Conservation (phyloP, 164 flowering plant genomes). For the Saururus chinensis region DNA sequence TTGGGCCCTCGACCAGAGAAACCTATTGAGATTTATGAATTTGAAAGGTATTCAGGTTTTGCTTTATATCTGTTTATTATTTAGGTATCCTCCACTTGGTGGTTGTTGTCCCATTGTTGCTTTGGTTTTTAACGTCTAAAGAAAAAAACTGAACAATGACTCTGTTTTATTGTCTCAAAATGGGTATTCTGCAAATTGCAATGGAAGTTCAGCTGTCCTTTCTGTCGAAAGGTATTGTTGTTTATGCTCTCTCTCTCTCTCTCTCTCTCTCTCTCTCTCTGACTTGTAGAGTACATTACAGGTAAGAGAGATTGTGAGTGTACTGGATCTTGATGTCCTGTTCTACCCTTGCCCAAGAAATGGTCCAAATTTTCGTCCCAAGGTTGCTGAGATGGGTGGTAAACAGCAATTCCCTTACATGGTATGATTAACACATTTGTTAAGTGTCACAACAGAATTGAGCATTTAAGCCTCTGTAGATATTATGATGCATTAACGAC, state of each 20-base stretch:
- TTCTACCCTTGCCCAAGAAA: slow-evolving; percentile 93
- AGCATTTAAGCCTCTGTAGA: too few relatives aligned
- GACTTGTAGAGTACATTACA: slow-evolving; percentile 16
- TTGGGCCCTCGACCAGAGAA: slow-evolving; percentile 90
- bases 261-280: not conserved
- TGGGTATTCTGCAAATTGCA: slow-evolving; percentile 18
- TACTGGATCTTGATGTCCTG: slow-evolving; percentile 87
- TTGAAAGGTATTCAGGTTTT: slow-evolving; percentile 34
- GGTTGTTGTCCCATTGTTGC: not conserved
- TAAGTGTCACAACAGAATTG: too few relatives aligned
- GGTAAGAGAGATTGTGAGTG: slow-evolving; percentile 90
- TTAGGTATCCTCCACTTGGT: not conserved
- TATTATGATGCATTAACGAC: too few relatives aligned
- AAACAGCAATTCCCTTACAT: slow-evolving; percentile 95
- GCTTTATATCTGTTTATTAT: not conserved
- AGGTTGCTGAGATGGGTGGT: slow-evolving; percentile 84
- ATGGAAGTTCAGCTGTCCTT: slow-evolving; percentile 77
- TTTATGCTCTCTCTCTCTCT: not conserved
- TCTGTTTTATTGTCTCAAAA: slow-evolving; percentile 19
- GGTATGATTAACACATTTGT: slow-evolving; percentile 27
- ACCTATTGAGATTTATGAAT: slow-evolving; percentile 95
- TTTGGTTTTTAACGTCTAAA: slow-evolving; percentile 1
- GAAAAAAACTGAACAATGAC: slow-evolving; percentile 19
- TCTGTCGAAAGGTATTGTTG: slow-evolving; percentile 84
- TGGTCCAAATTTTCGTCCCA: slow-evolving; percentile 92